Base-by-base conservation (phyloP, 768 basidiomycete species). In the Cyclocybe cylindracea region DNA sequence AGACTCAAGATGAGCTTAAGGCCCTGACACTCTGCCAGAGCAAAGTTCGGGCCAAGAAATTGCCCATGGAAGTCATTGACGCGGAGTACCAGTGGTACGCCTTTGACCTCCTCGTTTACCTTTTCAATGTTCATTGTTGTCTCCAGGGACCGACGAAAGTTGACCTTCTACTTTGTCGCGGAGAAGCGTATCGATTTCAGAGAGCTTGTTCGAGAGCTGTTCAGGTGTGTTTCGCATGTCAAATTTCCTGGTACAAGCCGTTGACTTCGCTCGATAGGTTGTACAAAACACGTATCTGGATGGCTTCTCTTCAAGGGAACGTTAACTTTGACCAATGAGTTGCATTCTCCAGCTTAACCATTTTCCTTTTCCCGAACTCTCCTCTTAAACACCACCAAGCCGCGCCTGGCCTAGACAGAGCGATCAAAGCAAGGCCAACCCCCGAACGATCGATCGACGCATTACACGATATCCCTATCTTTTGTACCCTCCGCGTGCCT, bases 41-140 rank as follows among this genome's bases (percentile, higher is more conserved):
- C 54, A 98, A 98, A 69, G 95, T 97, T 10, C 78, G 86, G 47
- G 92, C 94, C 68, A 91, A 95, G 74, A 94, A 94, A 66, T 73
- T 98, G 64, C 94, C 94, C 13, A 99, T 99, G 96, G 93, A 98
- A 70, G 94, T 99, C 52, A 86, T 97, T 44, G 96, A 98, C 69
- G 96, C 95, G 32, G 96, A 98, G 71, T 99, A 95, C 74, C 96
- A 99, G 66, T 98, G 94, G 94, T 94, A 50, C 29, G 88, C 73
- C 10, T 1, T 40, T 50, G 11, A 9, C 31, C 9, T 39, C 16
- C 44, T 48, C 45, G 24, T 43, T 48, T 44, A 37, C 14, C 6
- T 39, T 31, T 34, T 50, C 16, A 24, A 31, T 55, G 39, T 36
- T 29, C 10, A 18, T 39, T 50, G 19, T 32, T 45, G 10, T 46